phyloP scores from a whole-genome alignment of 1,139 yeast genomes.

The Geotrichum siamense region DNA sequence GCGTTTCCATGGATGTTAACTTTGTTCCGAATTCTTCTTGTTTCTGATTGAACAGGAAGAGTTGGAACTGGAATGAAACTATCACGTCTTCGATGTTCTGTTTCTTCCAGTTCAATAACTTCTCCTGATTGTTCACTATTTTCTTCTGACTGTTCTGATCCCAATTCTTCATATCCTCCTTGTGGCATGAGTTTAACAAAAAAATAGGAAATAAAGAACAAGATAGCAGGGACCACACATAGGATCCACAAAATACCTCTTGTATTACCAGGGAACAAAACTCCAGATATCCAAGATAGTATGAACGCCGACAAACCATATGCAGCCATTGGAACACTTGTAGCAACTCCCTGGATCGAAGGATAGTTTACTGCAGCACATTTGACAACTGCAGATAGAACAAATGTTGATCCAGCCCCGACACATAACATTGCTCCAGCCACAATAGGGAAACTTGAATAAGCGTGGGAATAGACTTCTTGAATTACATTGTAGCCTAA shows the following conservation, averaged over 20 bases:
- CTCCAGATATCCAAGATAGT: slow-evolving; percentile 32
- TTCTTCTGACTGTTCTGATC: no score
- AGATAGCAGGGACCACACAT: slow-evolving; percentile 29
- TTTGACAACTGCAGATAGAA: slow-evolving; percentile 38
- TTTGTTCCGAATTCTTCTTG: neutral
- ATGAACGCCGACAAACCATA: slow-evolving; percentile 39
- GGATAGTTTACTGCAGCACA: slow-evolving; percentile 41
- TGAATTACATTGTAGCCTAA: slow-evolving; percentile 32
- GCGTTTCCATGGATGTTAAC: slow-evolving; percentile 26
- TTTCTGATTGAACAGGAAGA: slow-evolving; percentile 7
- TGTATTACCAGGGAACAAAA: slow-evolving; percentile 31
- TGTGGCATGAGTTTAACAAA: slow-evolving; percentile 25
- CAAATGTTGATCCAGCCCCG: slow-evolving; percentile 37
- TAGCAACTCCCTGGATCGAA: slow-evolving; percentile 35
- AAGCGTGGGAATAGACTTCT: slow-evolving; percentile 22
- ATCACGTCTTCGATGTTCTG: slow-evolving; percentile 4
- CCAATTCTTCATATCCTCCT: neutral
- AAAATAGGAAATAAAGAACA: slow-evolving; percentile 26
- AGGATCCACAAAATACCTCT: slow-evolving; percentile 31
- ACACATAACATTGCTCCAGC: slow-evolving; percentile 31
- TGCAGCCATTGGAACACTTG: slow-evolving; percentile 40
- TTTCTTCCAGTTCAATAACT: slow-evolving; percentile 8
- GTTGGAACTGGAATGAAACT: slow-evolving; percentile 5
- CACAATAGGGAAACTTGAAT: slow-evolving; percentile 26
- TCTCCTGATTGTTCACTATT: neutral